Evolutionary conservation across 2,329 filamentous ascomycete genomes (phyloP), one percentile per base, ranked within the genome.

Genomic region (Sporothrix pseudoabietina): DNA sequence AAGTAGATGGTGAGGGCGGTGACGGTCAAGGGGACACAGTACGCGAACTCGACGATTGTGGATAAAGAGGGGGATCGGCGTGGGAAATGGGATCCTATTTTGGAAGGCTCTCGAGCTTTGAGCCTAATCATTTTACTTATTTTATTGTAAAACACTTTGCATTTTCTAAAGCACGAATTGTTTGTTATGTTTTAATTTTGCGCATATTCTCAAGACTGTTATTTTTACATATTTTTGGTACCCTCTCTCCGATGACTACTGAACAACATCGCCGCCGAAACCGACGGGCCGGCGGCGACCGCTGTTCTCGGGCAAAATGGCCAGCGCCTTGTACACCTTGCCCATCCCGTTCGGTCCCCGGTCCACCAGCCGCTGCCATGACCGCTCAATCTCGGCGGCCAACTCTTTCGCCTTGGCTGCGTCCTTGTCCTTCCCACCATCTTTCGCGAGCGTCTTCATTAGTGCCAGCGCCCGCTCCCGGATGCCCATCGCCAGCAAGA

Each of bases 241-340:
- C 32, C 4, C 30, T 16, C 26, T 1, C 41, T 14, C 9, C 14
- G 49, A 9, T 61, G 30, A 19, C 26, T 32, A 76, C 32, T 75
- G 69, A n/a, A 75, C 77, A 8, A 90, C 82, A 78, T 89, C 90
- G 0, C 95, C 96, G 0, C 96, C 96, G 84, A 99, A 98, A 0
- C 96, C 96, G 72, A 97, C 94, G 1, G 95, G 95, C 74, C 91
- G 87, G 78, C 94, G 89, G 75, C 84, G 86, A 1, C 92, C 91
- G 49, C 86, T 87, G 76, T 92, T 93, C 81, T 94, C 92, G 0
- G 96, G 96, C 78, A 98, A 80, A 78, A 99, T 93, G 14, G 94
- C 93, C 86, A 99, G 87, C 32, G 90, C 94, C 83, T 98, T 98
- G 81, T 99, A 99, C 30, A 97, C 84, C 83, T 91, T 94, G 0